A percentile compares a stretch with the other conserved stretches of the same genome.
Conservation (phyloP, 345 rosid genomes). For the Kernera saxatilis region DNA sequence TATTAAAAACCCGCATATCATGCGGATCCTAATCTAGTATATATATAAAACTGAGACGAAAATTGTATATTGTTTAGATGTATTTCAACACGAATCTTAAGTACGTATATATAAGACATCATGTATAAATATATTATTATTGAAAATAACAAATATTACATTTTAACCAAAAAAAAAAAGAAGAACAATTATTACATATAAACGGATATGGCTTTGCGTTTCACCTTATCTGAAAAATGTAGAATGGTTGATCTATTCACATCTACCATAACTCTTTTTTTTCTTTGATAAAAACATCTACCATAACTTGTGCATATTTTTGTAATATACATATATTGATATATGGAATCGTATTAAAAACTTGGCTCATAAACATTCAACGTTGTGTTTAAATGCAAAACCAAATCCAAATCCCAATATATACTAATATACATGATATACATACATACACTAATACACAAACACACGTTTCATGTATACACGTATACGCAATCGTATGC, state of each 20-base stretch:
- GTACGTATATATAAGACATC: background rate
- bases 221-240: background rate
- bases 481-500: background rate
- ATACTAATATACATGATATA: background rate
- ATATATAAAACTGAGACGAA: background rate
- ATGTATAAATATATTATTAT: background rate
- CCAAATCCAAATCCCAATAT: background rate
- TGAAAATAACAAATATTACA: background rate
- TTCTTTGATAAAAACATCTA: background rate
- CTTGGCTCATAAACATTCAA: background rate
- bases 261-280: background rate
- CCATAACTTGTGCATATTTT: background rate
- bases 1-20: too few species aligned
- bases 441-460: background rate
- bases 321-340: too few species aligned
- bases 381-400: background rate
- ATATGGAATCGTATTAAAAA: background rate
- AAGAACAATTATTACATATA: too few species aligned
- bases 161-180: background rate
- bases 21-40: too few species aligned
- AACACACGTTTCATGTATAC: background rate
- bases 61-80: background rate
- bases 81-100: background rate
- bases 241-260: conserved; percentile 2
- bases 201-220: background rate